Evolutionary conservation across 1,139 yeast genomes (phyloP).

Genomic region (Scheffersomyces quercinus): DNA sequence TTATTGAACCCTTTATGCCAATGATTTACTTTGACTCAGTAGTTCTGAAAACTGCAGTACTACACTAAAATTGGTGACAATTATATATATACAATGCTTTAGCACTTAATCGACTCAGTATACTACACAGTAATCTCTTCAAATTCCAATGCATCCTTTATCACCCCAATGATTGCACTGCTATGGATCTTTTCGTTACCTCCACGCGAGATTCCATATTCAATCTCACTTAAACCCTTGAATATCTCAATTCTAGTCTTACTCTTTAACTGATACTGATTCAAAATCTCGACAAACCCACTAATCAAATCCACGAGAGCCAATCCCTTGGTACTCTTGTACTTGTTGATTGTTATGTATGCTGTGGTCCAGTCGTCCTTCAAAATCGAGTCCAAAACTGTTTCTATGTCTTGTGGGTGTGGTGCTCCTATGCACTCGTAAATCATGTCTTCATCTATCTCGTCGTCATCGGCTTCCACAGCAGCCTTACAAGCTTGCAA

Average conservation of each 20-base stretch:
- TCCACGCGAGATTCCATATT: conserved; percentile 87
- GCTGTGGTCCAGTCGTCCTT: conserved; percentile 90
- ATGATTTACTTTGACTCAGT: too few species aligned
- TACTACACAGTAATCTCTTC: conserved; percentile 14
- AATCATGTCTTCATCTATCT: conserved; percentile 69
- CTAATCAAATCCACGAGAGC: conserved; percentile 84
- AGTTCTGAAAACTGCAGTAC: too few species aligned
- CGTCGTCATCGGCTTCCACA: conserved; percentile 45
- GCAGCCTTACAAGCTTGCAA: conserved; percentile 93
- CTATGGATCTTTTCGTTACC: conserved; percentile 90
- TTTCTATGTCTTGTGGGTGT: conserved; percentile 79
- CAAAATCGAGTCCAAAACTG: conserved; percentile 72
- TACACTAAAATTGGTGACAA: background rate
- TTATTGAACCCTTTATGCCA: too few species aligned
- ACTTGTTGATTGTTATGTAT: conserved; percentile 58
- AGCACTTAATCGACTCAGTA: background rate
- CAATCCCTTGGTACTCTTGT: conserved; percentile 74
- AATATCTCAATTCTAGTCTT: conserved; percentile 62
- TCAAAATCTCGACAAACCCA: conserved; percentile 72
- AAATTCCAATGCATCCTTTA: conserved; percentile 58
- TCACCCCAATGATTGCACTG: conserved; percentile 86
- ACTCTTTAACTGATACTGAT: conserved; percentile 62
- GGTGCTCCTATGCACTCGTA: conserved; percentile 97
- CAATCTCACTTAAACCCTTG: conserved; percentile 78
- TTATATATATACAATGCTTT: conserved; percentile 1